Conservation (phyloP, 2,329 filamentous ascomycete genomes). For the Phaeosphaeriaceae sp. region DNA sequence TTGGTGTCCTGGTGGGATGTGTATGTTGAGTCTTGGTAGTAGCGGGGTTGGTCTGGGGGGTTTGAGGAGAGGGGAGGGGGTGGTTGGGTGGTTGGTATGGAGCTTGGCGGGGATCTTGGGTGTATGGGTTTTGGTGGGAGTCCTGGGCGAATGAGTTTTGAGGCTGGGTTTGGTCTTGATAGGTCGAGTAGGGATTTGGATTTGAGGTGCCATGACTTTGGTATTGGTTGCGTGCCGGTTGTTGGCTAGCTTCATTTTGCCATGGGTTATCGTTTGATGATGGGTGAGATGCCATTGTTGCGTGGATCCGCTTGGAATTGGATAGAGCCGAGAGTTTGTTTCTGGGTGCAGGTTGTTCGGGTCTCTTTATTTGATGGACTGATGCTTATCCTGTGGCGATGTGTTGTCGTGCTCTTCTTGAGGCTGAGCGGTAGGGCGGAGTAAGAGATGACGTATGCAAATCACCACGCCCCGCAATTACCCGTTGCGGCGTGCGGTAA, state of each 20-base stretch:
- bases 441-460: not conserved
- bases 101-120: slow-evolving; percentile 12
- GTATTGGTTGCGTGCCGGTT: slow-evolving; percentile 1
- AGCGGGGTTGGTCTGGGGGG: not conserved
- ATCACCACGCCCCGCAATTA: slow-evolving; percentile 2
- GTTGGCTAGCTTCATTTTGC: slow-evolving; percentile 27
- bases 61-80: slow-evolving; percentile 3
- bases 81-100: slow-evolving; percentile 13
- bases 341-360: no score
- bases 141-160: slow-evolving; percentile 14
- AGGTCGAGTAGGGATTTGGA: slow-evolving; percentile 30
- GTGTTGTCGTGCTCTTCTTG: not conserved
- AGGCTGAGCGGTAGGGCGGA: not conserved
- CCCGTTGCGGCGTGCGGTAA: not conserved
- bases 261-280: slow-evolving; percentile 28
- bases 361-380: not conserved
- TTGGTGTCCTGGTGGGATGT: slow-evolving; percentile 5
- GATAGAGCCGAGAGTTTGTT: not conserved
- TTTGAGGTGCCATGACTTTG: slow-evolving; percentile 23
- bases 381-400: not conserved
- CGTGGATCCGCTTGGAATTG: not conserved
- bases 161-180: slow-evolving; percentile 24
- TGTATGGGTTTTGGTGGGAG: slow-evolving; percentile 13
- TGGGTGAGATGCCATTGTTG: slow-evolving; percentile 23
- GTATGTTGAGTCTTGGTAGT: not conserved